Percentiles rank a stretch among this genome's conserved stretches.
Evolutionary conservation across 805 yeast genomes (phyloP).

Genomic region (Candida nemodendra): DNA sequence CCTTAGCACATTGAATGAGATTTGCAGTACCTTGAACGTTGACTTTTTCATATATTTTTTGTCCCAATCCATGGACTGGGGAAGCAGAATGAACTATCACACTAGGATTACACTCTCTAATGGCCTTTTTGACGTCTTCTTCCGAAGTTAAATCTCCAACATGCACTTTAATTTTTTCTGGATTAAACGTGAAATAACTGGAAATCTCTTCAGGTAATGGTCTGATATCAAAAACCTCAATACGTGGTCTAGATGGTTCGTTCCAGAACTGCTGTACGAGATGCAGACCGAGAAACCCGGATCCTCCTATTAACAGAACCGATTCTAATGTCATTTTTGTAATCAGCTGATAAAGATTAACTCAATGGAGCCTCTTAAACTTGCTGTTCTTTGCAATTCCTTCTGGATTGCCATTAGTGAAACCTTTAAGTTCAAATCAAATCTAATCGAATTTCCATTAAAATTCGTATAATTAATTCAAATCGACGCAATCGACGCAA

Average conservation of each 20-base stretch:
- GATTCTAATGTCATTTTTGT: constrained; percentile 37
- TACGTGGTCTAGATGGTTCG: constrained; percentile 61
- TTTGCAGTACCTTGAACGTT: constrained; percentile 87
- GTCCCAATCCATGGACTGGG: constrained; percentile 88
- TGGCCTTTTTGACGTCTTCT: constrained; percentile 64
- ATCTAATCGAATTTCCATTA: no score
- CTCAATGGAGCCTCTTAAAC: no score
- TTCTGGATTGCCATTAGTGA: no score
- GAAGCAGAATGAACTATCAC: constrained; percentile 95
- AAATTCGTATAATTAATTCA: no score
- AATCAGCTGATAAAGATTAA: no score
- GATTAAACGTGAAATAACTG: constrained; percentile 70
- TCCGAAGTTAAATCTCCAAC: constrained; percentile 83
- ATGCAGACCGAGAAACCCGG: constrained; percentile 93
- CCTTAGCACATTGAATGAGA: constrained; percentile 62
- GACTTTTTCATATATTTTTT: constrained; percentile 80
- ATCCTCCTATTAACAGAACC: constrained; percentile 89
- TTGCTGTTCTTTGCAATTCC: no score
- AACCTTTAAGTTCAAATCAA: no score
- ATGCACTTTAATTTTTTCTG: constrained; percentile 54
- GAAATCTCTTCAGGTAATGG: constrained; percentile 76
- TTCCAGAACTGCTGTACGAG: constrained; percentile 80
- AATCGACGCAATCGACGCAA: no score
- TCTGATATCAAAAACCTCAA: constrained; percentile 89
- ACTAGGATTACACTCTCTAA: constrained; percentile 55